These are phyloP conservation scores for Cladosporium sp. DNA, from an alignment of 2,329 filamentous ascomycete genomes.

Conservation along the genomic window DNA sequence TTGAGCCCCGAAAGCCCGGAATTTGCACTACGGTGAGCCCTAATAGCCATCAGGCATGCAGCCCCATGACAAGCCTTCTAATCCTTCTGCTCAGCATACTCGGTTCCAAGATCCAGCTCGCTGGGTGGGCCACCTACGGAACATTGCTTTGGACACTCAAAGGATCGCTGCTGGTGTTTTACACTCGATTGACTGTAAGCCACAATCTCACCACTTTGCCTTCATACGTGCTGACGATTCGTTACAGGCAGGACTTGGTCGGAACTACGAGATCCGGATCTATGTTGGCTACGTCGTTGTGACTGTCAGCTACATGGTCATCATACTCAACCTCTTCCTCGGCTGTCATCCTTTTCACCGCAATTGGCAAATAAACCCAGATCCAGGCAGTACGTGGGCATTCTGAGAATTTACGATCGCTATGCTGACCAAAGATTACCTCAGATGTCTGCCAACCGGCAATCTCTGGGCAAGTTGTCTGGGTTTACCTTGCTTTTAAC, in stretches of 20 bases:
- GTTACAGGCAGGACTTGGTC: not conserved
- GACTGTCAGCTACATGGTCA: not conserved
- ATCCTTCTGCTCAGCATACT: not conserved
- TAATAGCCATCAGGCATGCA: not conserved
- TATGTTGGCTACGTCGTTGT: constrained; percentile 5
- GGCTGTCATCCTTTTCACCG: constrained; percentile 3
- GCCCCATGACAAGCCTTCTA: not conserved
- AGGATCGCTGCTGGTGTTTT: constrained; percentile 6
- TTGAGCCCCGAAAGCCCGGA: constrained; percentile 5
- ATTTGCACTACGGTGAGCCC: constrained; percentile 2
- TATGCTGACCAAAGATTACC: not conserved
- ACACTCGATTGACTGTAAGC: constrained; percentile 6
- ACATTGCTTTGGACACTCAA: constrained; percentile 6
- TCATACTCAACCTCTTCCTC: constrained; percentile 1
- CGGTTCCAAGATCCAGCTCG: constrained; percentile 8
- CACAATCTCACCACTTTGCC: not conserved
- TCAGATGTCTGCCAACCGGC: constrained; percentile 7
- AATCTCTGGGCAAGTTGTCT: constrained; percentile 5
- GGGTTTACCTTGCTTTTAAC: constrained; percentile 5
- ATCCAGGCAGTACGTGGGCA: constrained; percentile 2
- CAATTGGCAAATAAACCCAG: constrained; percentile 5
- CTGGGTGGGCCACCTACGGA: constrained; percentile 6
- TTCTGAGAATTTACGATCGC: too few relatives aligned
- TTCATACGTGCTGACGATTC: not conserved
- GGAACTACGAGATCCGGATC: constrained; percentile 9